Evolutionary conservation across 1,139 yeast genomes (phyloP).

Genomic region (Citeromyces hawaiiensis): DNA sequence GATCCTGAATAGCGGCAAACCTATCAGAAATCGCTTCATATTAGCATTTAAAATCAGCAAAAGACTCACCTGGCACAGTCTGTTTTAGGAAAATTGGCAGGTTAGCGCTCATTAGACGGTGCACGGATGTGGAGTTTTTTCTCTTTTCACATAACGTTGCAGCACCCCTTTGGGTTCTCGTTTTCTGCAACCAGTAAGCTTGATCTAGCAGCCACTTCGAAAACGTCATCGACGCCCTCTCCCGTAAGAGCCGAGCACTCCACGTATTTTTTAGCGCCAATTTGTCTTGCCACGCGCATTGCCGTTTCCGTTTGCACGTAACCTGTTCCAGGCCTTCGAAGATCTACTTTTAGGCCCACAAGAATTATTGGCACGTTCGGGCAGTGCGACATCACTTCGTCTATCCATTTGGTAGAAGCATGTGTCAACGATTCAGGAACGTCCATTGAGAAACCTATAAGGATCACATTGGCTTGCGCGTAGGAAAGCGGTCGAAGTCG

Average conservation of each 20-base stretch:
- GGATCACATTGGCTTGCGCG: constrained; percentile 59
- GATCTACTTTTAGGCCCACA: constrained; percentile 61
- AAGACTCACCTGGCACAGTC: too few relatives aligned
- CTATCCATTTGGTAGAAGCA: constrained; percentile 62
- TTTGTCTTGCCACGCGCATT: constrained; percentile 35
- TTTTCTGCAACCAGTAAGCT: constrained; percentile 37
- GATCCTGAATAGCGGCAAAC: too few relatives aligned
- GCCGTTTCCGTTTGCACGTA: constrained; percentile 16
- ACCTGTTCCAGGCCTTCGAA: constrained; percentile 18
- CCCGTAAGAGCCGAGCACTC: constrained; percentile 74
- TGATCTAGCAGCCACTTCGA: constrained; percentile 63
- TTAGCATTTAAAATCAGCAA: too few relatives aligned
- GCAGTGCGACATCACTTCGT: constrained; percentile 54
- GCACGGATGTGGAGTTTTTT: too few relatives aligned
- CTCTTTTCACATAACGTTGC: constrained; percentile 22
- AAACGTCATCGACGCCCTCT: constrained; percentile 72
- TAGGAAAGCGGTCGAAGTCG: constrained; percentile 62
- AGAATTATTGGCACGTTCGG: constrained; percentile 53
- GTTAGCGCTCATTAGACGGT: too few relatives aligned
- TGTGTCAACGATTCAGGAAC: constrained; percentile 58
- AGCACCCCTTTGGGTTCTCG: constrained; percentile 23
- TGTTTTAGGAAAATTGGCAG: too few relatives aligned
- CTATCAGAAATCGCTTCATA: too few relatives aligned
- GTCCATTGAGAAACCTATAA: constrained; percentile 62
- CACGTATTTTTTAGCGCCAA: constrained; percentile 57